phyloP scores from a whole-genome alignment of 805 yeast species.

The Candida incommunis region DNA sequence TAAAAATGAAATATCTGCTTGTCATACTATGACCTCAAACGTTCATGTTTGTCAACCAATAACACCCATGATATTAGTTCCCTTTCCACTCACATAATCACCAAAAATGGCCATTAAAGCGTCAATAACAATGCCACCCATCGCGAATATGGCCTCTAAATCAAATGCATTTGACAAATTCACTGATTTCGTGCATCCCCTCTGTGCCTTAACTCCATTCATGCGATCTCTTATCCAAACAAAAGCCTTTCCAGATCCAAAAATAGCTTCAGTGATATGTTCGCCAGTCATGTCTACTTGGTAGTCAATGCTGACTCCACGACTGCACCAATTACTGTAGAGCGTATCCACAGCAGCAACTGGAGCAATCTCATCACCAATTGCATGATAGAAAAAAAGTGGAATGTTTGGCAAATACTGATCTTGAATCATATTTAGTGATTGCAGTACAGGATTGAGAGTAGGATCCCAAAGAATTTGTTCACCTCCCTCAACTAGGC shows the following conservation, averaged over 20 bases:
- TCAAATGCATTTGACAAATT: not conserved
- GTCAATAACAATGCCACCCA: too few species aligned
- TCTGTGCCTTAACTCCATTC: not conserved
- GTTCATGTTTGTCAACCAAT: too few species aligned
- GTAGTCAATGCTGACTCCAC: constrained; percentile 6
- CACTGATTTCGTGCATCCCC: not conserved
- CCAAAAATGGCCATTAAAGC: too few species aligned
- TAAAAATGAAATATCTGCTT: too few species aligned
- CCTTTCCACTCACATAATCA: too few species aligned
- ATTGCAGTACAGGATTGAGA: constrained; percentile 5
- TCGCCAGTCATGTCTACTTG: constrained; percentile 3
- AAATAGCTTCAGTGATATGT: constrained; percentile 3
- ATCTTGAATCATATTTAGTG: constrained; percentile 6
- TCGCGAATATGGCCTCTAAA: too few species aligned
- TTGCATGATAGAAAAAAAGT: constrained; percentile 13
- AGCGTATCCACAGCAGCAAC: constrained; percentile 7
- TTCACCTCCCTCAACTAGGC: constrained; percentile 10
- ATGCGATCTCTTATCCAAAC: constrained; percentile 4
- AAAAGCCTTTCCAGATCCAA: constrained; percentile 6
- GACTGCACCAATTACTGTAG: constrained; percentile 1
- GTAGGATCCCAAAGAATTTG: constrained; percentile 6
- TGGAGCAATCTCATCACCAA: constrained; percentile 12
- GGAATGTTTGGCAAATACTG: constrained; percentile 8
- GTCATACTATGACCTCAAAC: too few species aligned
- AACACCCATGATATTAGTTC: too few species aligned